Base-by-base conservation (phyloP, 345 rosid genomes). In the Hibiscus mutabilis region DNA sequence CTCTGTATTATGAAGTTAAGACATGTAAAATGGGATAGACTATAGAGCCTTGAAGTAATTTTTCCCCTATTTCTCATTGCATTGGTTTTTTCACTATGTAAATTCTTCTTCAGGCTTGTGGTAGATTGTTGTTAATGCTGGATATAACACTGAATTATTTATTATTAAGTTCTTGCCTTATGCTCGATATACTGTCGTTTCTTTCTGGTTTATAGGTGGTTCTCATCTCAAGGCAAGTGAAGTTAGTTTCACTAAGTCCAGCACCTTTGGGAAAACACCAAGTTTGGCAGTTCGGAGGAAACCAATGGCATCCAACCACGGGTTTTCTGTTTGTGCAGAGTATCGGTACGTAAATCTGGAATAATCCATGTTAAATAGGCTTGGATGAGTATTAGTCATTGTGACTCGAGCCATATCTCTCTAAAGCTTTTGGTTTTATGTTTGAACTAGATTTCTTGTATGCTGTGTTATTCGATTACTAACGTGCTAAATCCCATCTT, bases 241-340 rank as follows among this genome's bases (percentile, higher is more conserved):
- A 66, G 72, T 86, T 57, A 65, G 76, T 68, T 73, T 83, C 10
- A 24, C 76, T 14, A 89, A 83, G 66, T 84, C 88, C 61, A 29
- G 4, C 76, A 73, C 79, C 16, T 73, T 80, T 62, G 81, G 72
- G 58, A 83, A 77, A 63, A 71, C 82, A 62, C 79, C 82, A 6
- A 76, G 73, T 22, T 69, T 91, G 76, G 69, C 68, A 8, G 72
- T 80, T 62, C 84, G 58, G 37, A 83, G 81, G 80, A 86, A 85
- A 70, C 66, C 82, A 57, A 79, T 35, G 65, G 66, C 65, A 60
- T 40, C 70, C 37, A 77, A 60, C 68, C 73, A 12, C 72, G 82
- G 67, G 69, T 71, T 85, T 52, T 73, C 88, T 19, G 84, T 91
- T 78, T 80, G 76, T 79, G 91, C 93, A 7, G 85, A 80, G 63